phyloP scores from a whole-genome alignment of 345 rosid species.

The Bretschneidera sinensis region DNA sequence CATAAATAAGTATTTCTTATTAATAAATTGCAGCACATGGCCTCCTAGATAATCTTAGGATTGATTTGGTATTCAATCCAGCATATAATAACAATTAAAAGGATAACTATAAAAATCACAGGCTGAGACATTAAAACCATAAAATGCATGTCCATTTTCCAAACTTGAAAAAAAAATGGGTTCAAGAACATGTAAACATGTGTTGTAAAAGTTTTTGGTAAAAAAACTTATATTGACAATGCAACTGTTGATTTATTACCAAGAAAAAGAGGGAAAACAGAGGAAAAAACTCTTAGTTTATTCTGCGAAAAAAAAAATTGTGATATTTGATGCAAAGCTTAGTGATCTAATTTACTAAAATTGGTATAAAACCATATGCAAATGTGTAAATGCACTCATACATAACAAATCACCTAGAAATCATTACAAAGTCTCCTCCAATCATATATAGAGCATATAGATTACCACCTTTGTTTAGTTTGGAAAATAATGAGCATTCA shows the following conservation, averaged over 20 bases:
- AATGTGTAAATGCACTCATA: background rate
- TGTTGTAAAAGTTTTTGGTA: too few relatives aligned
- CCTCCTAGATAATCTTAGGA: background rate
- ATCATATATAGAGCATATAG: background rate
- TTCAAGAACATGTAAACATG: too few relatives aligned
- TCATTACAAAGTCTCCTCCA: background rate
- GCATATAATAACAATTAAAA: too few relatives aligned
- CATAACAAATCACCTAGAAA: background rate
- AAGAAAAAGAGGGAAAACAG: background rate
- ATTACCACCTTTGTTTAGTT: background rate
- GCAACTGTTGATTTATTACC: background rate
- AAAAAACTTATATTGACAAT: too few relatives aligned
- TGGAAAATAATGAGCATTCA: background rate
- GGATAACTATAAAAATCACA: background rate
- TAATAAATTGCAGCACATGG: too few relatives aligned
- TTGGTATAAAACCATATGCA: background rate
- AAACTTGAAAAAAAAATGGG: too few relatives aligned
- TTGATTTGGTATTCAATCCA: background rate
- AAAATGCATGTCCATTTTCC: too few relatives aligned
- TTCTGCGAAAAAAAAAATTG: too few relatives aligned
- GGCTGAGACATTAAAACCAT: background rate
- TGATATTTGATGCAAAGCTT: background rate
- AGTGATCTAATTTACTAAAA: background rate
- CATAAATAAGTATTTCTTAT: too few relatives aligned
- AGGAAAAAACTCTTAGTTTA: too few relatives aligned